Conservation (phyloP, 192 early-diverging fungal species). For the Coemansia sp. region DNA sequence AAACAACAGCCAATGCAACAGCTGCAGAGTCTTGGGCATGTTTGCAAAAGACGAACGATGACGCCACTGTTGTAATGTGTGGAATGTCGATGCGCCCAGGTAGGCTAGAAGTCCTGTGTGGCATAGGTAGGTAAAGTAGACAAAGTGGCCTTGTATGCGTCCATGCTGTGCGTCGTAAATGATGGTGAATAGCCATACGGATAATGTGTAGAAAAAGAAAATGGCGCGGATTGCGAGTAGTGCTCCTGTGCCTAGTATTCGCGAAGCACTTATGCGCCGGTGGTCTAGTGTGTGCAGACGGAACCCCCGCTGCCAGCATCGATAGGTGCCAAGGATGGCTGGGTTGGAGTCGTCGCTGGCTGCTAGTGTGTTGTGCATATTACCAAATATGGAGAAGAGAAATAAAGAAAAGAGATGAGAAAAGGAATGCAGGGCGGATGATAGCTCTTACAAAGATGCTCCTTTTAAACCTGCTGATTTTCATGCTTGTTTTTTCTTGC, state of each 20-base stretch:
- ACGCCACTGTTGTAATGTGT: slow-evolving; percentile 26
- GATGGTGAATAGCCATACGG: slow-evolving; percentile 37
- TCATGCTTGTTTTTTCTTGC: not conserved
- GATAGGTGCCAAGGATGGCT: not conserved
- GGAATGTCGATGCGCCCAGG: slow-evolving; percentile 23
- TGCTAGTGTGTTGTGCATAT: slow-evolving; percentile 5
- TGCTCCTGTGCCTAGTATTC: slow-evolving; percentile 18
- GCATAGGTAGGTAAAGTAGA: slow-evolving; percentile 50
- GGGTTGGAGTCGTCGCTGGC: not conserved
- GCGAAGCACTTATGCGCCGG: slow-evolving; percentile 28
- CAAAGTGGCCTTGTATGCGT: slow-evolving; percentile 30
- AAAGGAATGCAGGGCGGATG: not conserved
- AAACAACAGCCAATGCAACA: slow-evolving; percentile 55
- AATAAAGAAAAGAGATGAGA: not conserved
- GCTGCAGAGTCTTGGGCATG: slow-evolving; percentile 37
- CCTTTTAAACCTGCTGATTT: slow-evolving; percentile 7
- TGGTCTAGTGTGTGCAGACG: slow-evolving; percentile 36
- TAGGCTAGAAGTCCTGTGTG: slow-evolving; percentile 48
- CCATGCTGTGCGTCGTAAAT: slow-evolving; percentile 25
- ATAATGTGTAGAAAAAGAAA: slow-evolving; percentile 36
- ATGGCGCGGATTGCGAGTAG: slow-evolving; percentile 18
- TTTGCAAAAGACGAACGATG: slow-evolving; percentile 13
- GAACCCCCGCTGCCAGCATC: slow-evolving; percentile 19
- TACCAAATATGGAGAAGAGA: not conserved
- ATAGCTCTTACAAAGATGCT: not conserved